Evolutionary conservation across 2,329 filamentous ascomycete species (phyloP).

Genomic region (Paecilomyces dactylethromorphus): DNA sequence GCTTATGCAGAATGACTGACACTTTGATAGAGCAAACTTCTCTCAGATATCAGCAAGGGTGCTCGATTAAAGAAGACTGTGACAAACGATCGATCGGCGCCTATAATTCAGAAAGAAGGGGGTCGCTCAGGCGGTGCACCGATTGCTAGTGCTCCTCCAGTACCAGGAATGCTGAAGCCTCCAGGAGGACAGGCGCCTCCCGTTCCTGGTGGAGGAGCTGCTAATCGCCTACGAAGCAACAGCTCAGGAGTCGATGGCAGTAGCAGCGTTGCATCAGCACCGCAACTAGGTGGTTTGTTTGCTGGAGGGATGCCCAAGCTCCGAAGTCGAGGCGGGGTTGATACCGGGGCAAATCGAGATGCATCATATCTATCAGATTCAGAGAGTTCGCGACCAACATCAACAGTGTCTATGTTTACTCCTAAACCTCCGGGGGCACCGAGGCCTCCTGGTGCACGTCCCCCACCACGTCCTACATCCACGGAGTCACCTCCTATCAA

Average conservation of each 20-base stretch:
- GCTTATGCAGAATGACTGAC: constrained; percentile 9
- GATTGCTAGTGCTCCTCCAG: constrained; percentile 69
- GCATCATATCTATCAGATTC: constrained; percentile 76
- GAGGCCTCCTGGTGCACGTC: constrained; percentile 50
- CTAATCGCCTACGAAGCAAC: constrained; percentile 70
- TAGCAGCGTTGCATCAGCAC: constrained; percentile 53
- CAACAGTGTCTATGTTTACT: constrained; percentile 49
- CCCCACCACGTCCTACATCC: constrained; percentile 42
- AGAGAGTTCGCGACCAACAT: constrained; percentile 52
- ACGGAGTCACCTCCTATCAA: constrained; percentile 48
- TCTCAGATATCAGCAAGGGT: constrained; percentile 83
- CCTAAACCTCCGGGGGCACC: constrained; percentile 47
- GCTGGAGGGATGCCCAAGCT: constrained; percentile 94
- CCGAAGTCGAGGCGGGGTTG: constrained; percentile 76
- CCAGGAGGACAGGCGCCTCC: constrained; percentile 66
- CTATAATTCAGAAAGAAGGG: constrained; percentile 54
- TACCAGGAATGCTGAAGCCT: constrained; percentile 59
- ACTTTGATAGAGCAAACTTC: constrained; percentile 66
- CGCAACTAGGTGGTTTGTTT: constrained; percentile 82
- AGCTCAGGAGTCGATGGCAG: constrained; percentile 55
- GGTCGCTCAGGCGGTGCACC: constrained; percentile 54
- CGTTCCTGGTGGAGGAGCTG: constrained; percentile 46
- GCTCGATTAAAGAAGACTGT: constrained; percentile 73
- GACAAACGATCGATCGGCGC: constrained; percentile 88
- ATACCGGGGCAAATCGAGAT: constrained; percentile 65